Percentiles rank a stretch among this genome's conserved stretches.
Conservation (phyloP, 73 alveolate genomes). For the Paramecium sonneborni region DNA sequence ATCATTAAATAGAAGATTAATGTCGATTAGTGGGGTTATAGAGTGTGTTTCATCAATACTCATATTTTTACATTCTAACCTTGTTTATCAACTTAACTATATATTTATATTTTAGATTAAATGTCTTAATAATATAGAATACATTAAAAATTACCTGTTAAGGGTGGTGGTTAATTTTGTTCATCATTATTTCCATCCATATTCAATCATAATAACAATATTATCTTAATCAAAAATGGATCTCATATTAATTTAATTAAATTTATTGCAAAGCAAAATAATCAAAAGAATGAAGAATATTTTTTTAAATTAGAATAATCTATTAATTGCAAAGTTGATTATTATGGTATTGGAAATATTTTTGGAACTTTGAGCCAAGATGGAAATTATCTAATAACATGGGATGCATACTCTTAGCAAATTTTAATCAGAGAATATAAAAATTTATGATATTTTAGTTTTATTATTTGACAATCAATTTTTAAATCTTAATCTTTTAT, state of each 20-base stretch:
- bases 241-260: neutral
- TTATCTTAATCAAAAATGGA: neutral
- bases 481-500: too few relatives aligned
- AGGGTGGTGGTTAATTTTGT: neutral
- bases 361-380: neutral
- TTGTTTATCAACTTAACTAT: neutral
- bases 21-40: neutral
- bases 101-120: neutral
- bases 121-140: neutral
- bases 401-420: neutral
- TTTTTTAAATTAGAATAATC: neutral
- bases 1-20: neutral
- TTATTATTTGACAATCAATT: too few relatives aligned
- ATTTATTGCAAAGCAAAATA: neutral
- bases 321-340: neutral
- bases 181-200: neutral
- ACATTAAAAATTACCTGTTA: neutral
- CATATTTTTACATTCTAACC: neutral
- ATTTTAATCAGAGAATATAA: neutral
- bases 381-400: neutral
- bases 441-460: too few relatives aligned
- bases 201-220: neutral
- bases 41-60: neutral
- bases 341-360: neutral
- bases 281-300: neutral